Evolutionary conservation across 805 yeast genomes (phyloP), one percentile per base, ranked within the genome.

Genomic region (Candida sakaeoensis): DNA sequence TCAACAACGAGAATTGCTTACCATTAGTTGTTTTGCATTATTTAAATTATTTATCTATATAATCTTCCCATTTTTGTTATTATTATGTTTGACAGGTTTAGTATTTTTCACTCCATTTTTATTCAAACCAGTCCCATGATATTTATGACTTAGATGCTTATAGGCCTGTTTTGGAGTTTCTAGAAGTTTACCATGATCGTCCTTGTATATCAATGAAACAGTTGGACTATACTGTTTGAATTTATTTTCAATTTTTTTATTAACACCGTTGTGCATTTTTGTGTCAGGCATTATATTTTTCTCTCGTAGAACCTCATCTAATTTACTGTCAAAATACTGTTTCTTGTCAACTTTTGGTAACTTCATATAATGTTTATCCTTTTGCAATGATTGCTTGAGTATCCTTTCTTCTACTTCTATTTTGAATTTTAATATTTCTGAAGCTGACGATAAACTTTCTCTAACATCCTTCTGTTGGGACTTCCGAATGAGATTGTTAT

Each of bases 91-190:
- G 24, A 21, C 24, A 21, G 24, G 9, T 21, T 21, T 21, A 18
- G 30, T 10, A 22, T 18, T 24, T 27, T 44, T 33, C 17, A 35
- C 34, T 16, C 25, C 19, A 9, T 23, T 29, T 17, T 37, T 42
- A 17, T 23, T 42, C 6, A 43, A 31, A 10, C 44, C 46, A 8
- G 53, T 65, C 3, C 93, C 95, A 55, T 87, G 95, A 57, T 85
- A 87, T 47, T 79, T 77, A 46, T 83, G 90, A 2, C 93, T 82
- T 34, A 86, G 61, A 44, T 76, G 75, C 61, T 85, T 86, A 65
- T 75, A 87, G 1, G 95, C 95, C 44, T 81, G 81, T 52, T 82
- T 85, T 14, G 36, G 21, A 3, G 80, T 69, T 22, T 70, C 62
- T 19, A 88, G 58, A 15, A 66, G 65, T 23, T 74, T 65, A 1